A percentile compares a stretch with the other conserved stretches of the same genome.
phyloP scores from a whole-genome alignment of 2,329 filamentous ascomycete species.

The Cladosporium velox region DNA sequence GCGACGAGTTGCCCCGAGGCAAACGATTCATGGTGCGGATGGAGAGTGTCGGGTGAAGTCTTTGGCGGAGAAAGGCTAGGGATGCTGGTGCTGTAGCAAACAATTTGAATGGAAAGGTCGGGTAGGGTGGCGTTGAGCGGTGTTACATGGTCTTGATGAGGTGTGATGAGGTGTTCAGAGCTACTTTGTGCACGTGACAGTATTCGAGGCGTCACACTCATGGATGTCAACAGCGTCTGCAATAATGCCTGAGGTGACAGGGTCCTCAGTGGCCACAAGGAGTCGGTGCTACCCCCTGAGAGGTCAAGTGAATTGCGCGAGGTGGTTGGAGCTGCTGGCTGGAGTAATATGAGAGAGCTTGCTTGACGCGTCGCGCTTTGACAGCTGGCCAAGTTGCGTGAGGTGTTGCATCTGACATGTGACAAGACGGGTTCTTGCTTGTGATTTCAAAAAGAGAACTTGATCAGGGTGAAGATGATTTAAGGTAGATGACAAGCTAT shows the following conservation, averaged over 20 bases:
- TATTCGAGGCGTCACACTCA: neutral
- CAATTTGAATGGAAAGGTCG: neutral
- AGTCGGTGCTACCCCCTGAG: neutral
- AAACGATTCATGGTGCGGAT: neutral
- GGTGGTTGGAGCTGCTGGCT: neutral
- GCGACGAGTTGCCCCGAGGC: neutral
- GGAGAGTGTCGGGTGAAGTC: neutral
- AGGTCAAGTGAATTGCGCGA: neutral
- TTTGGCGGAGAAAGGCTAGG: neutral
- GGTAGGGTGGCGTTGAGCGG: neutral
- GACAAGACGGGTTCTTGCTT: neutral
- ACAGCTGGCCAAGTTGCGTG: neutral
- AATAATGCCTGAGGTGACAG: neutral
- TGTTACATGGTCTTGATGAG: neutral
- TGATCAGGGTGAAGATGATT: neutral
- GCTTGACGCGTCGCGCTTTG: constrained; percentile 6
- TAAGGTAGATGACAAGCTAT: too few relatives aligned
- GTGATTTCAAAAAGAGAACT: neutral
- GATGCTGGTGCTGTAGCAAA: constrained; percentile 1
- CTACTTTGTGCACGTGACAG: neutral
- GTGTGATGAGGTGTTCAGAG: neutral
- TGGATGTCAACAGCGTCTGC: neutral
- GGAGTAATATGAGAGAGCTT: neutral
- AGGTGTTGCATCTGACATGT: neutral
- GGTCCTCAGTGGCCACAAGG: neutral